Base-by-base conservation (phyloP, 2,329 filamentous ascomycete genomes). In the Colletotrichum tofieldiae region DNA sequence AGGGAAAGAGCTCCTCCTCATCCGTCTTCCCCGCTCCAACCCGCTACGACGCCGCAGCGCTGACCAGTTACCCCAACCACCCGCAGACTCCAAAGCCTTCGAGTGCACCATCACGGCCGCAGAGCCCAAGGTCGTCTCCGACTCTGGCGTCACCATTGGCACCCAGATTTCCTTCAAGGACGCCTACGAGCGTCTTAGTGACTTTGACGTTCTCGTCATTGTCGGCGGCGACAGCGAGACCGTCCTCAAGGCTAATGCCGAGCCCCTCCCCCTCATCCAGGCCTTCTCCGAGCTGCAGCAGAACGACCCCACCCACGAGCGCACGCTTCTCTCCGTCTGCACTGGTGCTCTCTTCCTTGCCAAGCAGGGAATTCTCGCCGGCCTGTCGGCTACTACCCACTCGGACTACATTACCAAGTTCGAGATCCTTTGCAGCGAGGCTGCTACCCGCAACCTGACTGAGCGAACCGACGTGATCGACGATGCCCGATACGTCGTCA, bases 381-480 rank as follows among this genome's bases (percentile, higher is more conserved):
- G 94, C 75, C 87, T 96, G 35, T 91, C 92, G 39, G 94, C 93
- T 77, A 97, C 94, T 74, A 96, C 93, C 71, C 94, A 96, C 82
- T 92, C 93, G 73, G 93, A 96, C 82, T 91, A 87, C 84, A 88
- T 95, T 77, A 94, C 93, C 81, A 92, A 90, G 75, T 91, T 97
- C 79, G 94, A 96, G 86, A 95, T 91, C 77, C 84, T 95, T 76
- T 95, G 93, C 86, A 93, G 93, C 81, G 91, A 94, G 75, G 90
- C 91, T 59, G 89, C 93, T 56, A 89, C 90, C 70, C 87, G 91
- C 74, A 91, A 93, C 81, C 86, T 93, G 76, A 89, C 90, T 68
- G 92, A 95, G 85, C 92, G 93, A 79, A 94, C 93, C 77, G 93
- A 96, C 79, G 93, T 96, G 75, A 89, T 96, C 78, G 93, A 96